A percentile compares a stretch with the other conserved stretches of the same genome.
Conservation (phyloP, 257 asterid genomes). For the Jacaranda copaia region DNA sequence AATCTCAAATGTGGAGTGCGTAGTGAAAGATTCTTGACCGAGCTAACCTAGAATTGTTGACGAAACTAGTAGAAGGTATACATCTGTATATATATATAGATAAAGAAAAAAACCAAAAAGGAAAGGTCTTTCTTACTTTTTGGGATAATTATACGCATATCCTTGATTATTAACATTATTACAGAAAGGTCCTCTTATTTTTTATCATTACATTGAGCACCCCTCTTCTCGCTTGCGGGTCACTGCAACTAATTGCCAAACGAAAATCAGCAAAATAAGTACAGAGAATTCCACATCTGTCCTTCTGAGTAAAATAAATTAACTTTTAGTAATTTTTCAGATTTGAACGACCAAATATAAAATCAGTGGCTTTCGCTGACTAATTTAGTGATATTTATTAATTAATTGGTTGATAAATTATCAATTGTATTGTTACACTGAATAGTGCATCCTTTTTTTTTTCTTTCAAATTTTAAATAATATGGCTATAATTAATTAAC, state of each 20-base stretch:
- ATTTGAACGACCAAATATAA: no score
- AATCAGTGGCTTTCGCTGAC: no score
- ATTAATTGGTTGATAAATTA: not conserved
- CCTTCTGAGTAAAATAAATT: no score
- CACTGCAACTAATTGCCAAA: no score
- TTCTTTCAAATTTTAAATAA: no score
- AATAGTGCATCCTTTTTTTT: no score
- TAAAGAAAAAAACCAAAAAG: not conserved
- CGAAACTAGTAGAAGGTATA: not conserved
- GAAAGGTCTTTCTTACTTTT: not conserved
- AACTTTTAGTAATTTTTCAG: no score
- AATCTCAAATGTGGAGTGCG: slow-evolving; percentile 9
- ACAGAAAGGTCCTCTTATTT: not conserved
- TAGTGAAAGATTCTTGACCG: slow-evolving; percentile 16
- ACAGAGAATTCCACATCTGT: no score
- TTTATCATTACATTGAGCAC: not conserved
- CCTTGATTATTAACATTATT: slow-evolving; percentile 14
- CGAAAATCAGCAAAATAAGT: no score
- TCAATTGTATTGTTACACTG: no score
- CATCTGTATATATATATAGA: not conserved
- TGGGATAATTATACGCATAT: slow-evolving; percentile 19
- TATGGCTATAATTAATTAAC: not conserved
- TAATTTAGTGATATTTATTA: no score
- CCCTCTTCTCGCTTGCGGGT: not conserved
- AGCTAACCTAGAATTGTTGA: not conserved